A percentile compares a stretch with the other conserved stretches of the same genome.
Conservation (phyloP, 805 yeast genomes). For the Metschnikowia proteae region DNA sequence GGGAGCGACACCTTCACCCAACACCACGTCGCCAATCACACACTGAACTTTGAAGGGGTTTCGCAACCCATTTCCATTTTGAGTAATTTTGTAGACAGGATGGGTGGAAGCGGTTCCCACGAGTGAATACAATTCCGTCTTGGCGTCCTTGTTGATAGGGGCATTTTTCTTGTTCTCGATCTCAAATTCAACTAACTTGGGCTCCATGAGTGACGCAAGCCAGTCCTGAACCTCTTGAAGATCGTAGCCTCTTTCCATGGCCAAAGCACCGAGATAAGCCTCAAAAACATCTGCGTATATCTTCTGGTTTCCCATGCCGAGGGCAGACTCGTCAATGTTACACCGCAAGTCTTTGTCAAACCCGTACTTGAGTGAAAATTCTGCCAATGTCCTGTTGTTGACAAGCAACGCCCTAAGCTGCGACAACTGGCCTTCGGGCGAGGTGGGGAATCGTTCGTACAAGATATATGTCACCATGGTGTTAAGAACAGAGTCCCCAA, state of each 20-base stretch:
- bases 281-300: constrained; percentile 87
- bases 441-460: constrained; percentile 61
- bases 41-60: constrained; percentile 65
- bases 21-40: constrained; percentile 54
- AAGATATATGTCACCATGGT: constrained; percentile 66
- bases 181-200: constrained; percentile 35
- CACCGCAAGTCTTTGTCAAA: constrained; percentile 55
- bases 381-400: constrained; percentile 65
- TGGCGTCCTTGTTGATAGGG: constrained; percentile 62
- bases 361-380: constrained; percentile 67
- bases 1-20: constrained; percentile 72
- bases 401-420: constrained; percentile 66
- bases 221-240: constrained; percentile 51
- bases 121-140: constrained; percentile 69
- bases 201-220: constrained; percentile 51
- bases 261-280: constrained; percentile 87
- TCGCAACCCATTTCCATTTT: constrained; percentile 43
- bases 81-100: constrained; percentile 52
- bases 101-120: constrained; percentile 72
- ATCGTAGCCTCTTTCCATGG: constrained; percentile 51
- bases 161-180: constrained; percentile 30
- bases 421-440: constrained; percentile 79
- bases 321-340: constrained; percentile 44
- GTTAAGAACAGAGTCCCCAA: constrained; percentile 85
- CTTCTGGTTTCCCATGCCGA: constrained; percentile 58